phyloP scores from a whole-genome alignment of 1,139 yeast genomes.

The Kluyveromyces marxianus region DNA sequence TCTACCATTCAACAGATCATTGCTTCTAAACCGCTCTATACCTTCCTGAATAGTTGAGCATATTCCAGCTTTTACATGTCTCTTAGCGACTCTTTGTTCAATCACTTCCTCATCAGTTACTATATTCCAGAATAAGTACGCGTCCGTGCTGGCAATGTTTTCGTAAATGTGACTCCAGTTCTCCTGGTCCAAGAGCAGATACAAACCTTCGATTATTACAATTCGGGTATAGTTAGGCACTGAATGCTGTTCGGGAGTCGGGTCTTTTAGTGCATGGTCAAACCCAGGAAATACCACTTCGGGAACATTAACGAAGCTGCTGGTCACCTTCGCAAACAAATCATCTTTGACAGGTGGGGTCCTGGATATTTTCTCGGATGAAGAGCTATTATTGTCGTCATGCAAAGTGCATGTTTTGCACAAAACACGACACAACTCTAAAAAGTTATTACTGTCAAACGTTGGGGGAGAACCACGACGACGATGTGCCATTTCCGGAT shows the following conservation, averaged over 20 bases:
- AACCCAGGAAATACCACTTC: conserved; percentile 58
- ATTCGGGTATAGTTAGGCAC: conserved; percentile 39
- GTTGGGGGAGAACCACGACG: conserved; percentile 84
- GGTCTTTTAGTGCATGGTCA: conserved; percentile 64
- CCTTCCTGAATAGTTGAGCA: conserved; percentile 53
- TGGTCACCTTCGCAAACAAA: conserved; percentile 13
- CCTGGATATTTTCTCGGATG: conserved; percentile 10
- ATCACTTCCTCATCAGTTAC: conserved; percentile 41
- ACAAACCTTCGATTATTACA: conserved; percentile 57
- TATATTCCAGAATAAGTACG: conserved; percentile 27
- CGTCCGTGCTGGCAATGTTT: conserved; percentile 15
- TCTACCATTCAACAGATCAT: conserved; percentile 64
- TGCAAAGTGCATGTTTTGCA: conserved; percentile 16
- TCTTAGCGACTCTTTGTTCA: conserved; percentile 50
- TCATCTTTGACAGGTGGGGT: neutral
- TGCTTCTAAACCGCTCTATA: conserved; percentile 50
- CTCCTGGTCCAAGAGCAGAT: conserved; percentile 43
- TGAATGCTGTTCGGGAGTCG: conserved; percentile 40
- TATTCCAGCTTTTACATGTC: conserved; percentile 71
- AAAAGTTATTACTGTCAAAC: conserved; percentile 54
- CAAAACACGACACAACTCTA: conserved; percentile 30
- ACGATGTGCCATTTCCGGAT: conserved; percentile 49
- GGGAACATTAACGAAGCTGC: conserved; percentile 28
- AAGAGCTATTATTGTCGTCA: neutral
- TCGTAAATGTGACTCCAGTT: conserved; percentile 43